phyloP scores from a whole-genome alignment of 2,329 filamentous ascomycete genomes.

The Calonectria naviculata region DNA sequence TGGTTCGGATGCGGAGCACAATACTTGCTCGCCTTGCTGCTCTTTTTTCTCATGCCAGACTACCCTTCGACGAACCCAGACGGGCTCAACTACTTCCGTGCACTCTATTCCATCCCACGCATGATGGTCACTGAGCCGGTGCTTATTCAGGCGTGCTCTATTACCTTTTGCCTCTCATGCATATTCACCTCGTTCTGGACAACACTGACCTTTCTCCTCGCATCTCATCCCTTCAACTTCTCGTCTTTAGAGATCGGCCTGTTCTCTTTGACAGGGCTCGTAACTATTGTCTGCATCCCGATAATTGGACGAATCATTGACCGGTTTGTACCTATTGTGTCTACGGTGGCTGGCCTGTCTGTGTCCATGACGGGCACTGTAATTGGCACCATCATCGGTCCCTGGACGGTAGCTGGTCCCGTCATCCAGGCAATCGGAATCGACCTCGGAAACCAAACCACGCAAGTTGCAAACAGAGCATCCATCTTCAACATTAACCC shows the following conservation, averaged over 20 bases:
- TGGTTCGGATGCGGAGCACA: constrained; percentile 82
- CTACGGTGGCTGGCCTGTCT: constrained; percentile 70
- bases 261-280: constrained; percentile 82
- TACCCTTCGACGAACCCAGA: constrained; percentile 80
- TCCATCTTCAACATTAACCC: constrained; percentile 79
- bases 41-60: constrained; percentile 83
- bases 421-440: constrained; percentile 77
- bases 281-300: constrained; percentile 74
- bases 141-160: constrained; percentile 75
- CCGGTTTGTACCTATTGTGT: constrained; percentile 74
- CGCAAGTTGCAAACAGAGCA: constrained; percentile 78
- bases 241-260: constrained; percentile 76
- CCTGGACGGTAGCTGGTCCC: constrained; percentile 74
- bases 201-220: constrained; percentile 82
- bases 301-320: constrained; percentile 78
- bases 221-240: constrained; percentile 76
- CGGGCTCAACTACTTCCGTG: constrained; percentile 72
- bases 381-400: constrained; percentile 77
- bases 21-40: constrained; percentile 70
- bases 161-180: constrained; percentile 69
- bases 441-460: constrained; percentile 79
- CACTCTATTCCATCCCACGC: constrained; percentile 72
- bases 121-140: constrained; percentile 75
- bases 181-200: constrained; percentile 67
- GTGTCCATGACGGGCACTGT: constrained; percentile 71